phyloP scores from a whole-genome alignment of 2,329 filamentous ascomycete genomes.

The Colletotrichum lentis region DNA sequence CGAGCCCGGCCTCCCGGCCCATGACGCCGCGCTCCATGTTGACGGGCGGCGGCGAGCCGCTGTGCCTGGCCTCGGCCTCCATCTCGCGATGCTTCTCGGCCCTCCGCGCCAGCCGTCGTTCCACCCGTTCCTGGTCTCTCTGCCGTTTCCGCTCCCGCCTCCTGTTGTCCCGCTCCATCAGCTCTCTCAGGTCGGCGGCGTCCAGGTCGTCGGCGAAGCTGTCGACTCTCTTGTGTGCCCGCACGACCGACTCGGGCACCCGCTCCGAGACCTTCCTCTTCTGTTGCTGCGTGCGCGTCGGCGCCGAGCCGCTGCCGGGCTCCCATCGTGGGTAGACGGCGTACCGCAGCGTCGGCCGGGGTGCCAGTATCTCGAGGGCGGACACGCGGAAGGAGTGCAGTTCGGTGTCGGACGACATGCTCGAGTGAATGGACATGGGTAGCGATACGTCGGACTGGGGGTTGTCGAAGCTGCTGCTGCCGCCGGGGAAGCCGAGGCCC shows the following conservation, averaged over 20 bases:
- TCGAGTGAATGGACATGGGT: conserved; percentile 78
- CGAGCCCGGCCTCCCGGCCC: conserved; percentile 67
- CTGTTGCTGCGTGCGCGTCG: conserved; percentile 59
- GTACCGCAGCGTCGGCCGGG: conserved; percentile 83
- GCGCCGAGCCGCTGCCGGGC: conserved; percentile 55
- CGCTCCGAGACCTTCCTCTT: conserved; percentile 61
- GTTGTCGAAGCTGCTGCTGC: conserved; percentile 65
- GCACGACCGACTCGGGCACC: conserved; percentile 66
- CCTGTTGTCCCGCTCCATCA: conserved; percentile 89
- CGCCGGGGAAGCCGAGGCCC: conserved; percentile 52
- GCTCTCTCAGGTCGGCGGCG: conserved; percentile 81
- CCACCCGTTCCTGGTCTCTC: conserved; percentile 72
- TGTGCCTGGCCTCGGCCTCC: conserved; percentile 61
- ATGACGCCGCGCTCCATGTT: conserved; percentile 69
- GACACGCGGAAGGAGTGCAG: conserved; percentile 82
- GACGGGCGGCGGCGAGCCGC: conserved; percentile 60
- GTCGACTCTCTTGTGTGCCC: conserved; percentile 69
- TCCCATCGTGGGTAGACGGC: conserved; percentile 70
- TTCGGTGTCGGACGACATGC: conserved; percentile 78
- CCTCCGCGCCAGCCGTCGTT: conserved; percentile 69
- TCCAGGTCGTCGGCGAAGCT: conserved; percentile 85
- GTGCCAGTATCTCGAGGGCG: conserved; percentile 80
- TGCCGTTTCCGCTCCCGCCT: conserved; percentile 78
- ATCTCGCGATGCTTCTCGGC: conserved; percentile 72
- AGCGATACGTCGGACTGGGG: conserved; percentile 78